Evolutionary conservation across 169 alveolate species (phyloP), one percentile per base, ranked within the genome.

Genomic region (Eimeria praecox): DNA sequence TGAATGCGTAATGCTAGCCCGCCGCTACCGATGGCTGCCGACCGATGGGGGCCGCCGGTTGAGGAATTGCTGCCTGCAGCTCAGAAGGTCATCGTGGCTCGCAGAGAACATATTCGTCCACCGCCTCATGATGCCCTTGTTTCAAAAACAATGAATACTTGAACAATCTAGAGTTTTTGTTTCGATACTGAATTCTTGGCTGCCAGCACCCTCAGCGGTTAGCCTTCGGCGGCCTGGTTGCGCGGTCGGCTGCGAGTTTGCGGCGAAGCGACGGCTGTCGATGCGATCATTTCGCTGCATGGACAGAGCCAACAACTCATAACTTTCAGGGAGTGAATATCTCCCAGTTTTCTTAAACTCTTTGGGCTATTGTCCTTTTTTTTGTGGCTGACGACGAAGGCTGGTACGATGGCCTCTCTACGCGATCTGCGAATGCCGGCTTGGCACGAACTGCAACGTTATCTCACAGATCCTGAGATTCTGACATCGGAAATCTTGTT

Each of bases 401-500:
- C 73, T n/a, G 96, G 66, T 54, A 92, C 85, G 46, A 94, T 94
- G 96, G 93, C 96, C 78, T 80, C 90, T 46, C 87, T 94, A 44
- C 96, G 91, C 85, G 94, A 94, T 62, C 54, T 94, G 73, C 96
- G 96, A 10, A 82, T 96, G 96, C 97, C 97, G 52, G 91, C 97
- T 64, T 97, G 98, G 98, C 98, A 95, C 62, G 97, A 98, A 73
- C 94, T 98, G 96, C 97, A 98, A 95, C 96, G 98, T 64, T 98
- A 97, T 96, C 95, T 97, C 90, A 97, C 97, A 85, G 98, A 98
- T 95, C 99, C 99, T 59, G 97, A 97, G 88, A 96, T 98, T 66
- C 88, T 98, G 49, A 98, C 99, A n/a, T 96, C 98, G n/a, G 99
- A 98, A 95, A 95, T 95, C 92, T 92, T 98, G 87, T 98, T 98